Conservation (phyloP, 2,329 filamentous ascomycete species). For the Monosporascus sp. region DNA sequence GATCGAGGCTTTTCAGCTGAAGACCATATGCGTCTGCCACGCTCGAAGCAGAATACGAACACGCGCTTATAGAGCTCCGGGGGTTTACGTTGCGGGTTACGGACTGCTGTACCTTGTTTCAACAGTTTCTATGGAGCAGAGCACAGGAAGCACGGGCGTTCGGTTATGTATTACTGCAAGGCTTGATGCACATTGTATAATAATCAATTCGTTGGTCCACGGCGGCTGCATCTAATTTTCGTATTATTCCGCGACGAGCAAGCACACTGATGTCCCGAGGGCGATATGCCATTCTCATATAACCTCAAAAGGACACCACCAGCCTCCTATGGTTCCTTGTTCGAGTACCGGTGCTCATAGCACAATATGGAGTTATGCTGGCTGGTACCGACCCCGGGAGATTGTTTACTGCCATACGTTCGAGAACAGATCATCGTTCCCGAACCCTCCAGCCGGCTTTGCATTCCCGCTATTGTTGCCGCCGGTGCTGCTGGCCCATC, state of each 20-base stretch:
- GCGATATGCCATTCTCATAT: too few species aligned
- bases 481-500: constrained; percentile 74
- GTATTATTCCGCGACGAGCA: too few species aligned
- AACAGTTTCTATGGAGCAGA: neutral
- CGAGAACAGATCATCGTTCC: constrained; percentile 82
- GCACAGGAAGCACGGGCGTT: neutral
- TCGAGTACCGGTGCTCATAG: neutral
- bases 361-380: neutral
- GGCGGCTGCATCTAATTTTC: too few species aligned
- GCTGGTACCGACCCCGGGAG: neutral
- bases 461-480: constrained; percentile 34
- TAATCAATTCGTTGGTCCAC: too few species aligned
- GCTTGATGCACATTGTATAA: neutral
- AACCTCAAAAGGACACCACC: too few species aligned
- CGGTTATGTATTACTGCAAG: neutral
- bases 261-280: too few species aligned
- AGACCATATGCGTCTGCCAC: neutral
- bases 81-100: too few species aligned
- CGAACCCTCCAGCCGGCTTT: constrained; percentile 56
- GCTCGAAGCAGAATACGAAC: neutral
- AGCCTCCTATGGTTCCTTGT: too few species aligned
- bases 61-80: too few species aligned
- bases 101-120: neutral
- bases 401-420: constrained; percentile 80
- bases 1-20: too few species aligned